Evolutionary conservation across 1,139 yeast species (phyloP).

Genomic region (Hyphopichia fennica): DNA sequence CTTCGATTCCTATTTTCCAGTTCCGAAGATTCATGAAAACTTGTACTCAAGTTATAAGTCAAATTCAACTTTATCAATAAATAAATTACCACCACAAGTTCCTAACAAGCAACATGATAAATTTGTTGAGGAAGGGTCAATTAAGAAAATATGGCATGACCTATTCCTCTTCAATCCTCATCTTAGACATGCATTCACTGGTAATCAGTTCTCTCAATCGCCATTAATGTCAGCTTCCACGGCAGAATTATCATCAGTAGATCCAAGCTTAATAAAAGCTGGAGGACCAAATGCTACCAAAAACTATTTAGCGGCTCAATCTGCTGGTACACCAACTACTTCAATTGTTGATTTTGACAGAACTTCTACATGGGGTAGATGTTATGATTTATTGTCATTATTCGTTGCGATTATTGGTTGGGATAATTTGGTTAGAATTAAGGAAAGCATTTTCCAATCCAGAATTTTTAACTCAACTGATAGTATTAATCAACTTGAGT

Average conservation of each 20-base stretch:
- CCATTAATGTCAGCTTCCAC: conserved; percentile 36
- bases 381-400: conserved; percentile 39
- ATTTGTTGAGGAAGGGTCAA: conserved; percentile 22
- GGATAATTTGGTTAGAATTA: conserved; percentile 32
- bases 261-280: conserved; percentile 28
- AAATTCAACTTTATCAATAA: background rate
- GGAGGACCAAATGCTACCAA: conserved; percentile 31
- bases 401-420: conserved; percentile 42
- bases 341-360: conserved; percentile 35
- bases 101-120: background rate
- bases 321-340: conserved; percentile 26
- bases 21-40: conserved; percentile 15
- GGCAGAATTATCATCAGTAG: conserved; percentile 38
- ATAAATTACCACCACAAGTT: background rate
- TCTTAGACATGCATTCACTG: conserved; percentile 37
- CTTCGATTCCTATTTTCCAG: conserved; percentile 34
- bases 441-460: conserved; percentile 18
- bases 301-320: conserved; percentile 31
- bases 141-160: conserved; percentile 34
- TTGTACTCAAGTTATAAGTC: background rate
- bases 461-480: background rate
- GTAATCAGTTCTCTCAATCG: conserved; percentile 36
- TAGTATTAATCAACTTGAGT: background rate
- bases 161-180: conserved; percentile 29
- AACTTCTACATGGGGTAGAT: conserved; percentile 45